Evolutionary conservation across 2,329 filamentous ascomycete species (phyloP).

Genomic region (Nannizziopsis barbatae): DNA sequence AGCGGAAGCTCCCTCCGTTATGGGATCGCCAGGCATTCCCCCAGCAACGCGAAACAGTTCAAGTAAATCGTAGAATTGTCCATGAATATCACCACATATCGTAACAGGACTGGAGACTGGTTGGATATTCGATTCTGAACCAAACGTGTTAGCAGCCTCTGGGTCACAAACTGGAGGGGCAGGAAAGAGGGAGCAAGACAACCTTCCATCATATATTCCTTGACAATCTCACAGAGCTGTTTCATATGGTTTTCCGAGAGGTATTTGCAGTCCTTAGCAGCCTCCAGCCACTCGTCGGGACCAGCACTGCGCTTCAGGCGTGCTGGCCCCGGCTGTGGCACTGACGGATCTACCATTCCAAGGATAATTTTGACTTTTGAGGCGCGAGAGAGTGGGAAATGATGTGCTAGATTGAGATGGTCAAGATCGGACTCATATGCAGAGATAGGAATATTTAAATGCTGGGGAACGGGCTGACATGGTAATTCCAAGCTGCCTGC

Average conservation of each 20-base stretch:
- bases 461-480: too few relatives aligned
- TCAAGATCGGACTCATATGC: too few relatives aligned
- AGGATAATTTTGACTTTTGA: background rate
- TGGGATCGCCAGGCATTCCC: conserved; percentile 97
- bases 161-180: background rate
- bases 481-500: too few relatives aligned
- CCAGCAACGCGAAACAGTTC: conserved; percentile 99
- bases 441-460: too few relatives aligned
- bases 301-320: conserved; percentile 72
- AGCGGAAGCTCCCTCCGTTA: conserved; percentile 48
- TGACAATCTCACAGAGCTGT: conserved; percentile 95
- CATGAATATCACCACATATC: conserved; percentile 97
- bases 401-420: too few relatives aligned
- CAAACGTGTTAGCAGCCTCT: background rate
- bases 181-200: conserved; percentile 19
- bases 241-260: conserved; percentile 96
- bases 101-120: conserved; percentile 96
- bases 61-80: conserved; percentile 98
- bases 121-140: conserved; percentile 88
- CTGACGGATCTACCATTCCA: conserved; percentile 40
- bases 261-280: conserved; percentile 95
- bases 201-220: conserved; percentile 99
- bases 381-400: too few relatives aligned
- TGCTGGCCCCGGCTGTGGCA: conserved; percentile 85
- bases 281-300: conserved; percentile 90